Percentiles rank a stretch among this genome's conserved stretches.
phyloP scores from a whole-genome alignment of 192 early-diverging fungal genomes.

The Dimargaris xerosporica region DNA sequence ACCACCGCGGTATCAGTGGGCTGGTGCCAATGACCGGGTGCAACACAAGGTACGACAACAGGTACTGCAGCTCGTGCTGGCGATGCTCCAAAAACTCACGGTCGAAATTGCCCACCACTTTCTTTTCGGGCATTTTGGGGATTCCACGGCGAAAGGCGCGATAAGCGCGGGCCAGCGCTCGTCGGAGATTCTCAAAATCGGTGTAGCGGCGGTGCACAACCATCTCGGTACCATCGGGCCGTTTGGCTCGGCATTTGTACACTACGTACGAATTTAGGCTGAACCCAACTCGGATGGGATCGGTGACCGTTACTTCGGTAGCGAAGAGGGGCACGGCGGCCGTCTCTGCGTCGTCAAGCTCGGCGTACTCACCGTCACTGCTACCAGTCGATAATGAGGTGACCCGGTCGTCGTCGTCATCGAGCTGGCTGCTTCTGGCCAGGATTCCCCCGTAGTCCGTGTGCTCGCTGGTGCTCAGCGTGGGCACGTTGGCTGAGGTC shows the following conservation, averaged over 20 bases:
- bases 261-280: constrained; percentile 6
- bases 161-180: constrained; percentile 21
- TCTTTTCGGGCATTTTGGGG: constrained; percentile 24
- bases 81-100: constrained; percentile 26
- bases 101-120: constrained; percentile 20
- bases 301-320: constrained; percentile 7
- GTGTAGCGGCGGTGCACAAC: constrained; percentile 27
- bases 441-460: neutral
- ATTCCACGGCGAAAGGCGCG: constrained; percentile 24
- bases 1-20: constrained; percentile 22
- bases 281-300: constrained; percentile 6
- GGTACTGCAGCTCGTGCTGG: constrained; percentile 31
- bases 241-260: constrained; percentile 9
- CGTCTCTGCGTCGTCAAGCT: neutral
- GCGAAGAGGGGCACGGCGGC: constrained; percentile 3
- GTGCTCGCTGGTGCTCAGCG: neutral
- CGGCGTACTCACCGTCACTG: neutral
- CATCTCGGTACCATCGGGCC: constrained; percentile 23
- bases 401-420: neutral
- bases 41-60: constrained; percentile 28
- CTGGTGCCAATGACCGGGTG: constrained; percentile 34
- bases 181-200: constrained; percentile 25
- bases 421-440: neutral
- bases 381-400: neutral
- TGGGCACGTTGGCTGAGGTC: too few relatives aligned